These are phyloP conservation scores for Brassica carinata DNA, from an alignment of 345 rosid genomes.

Conservation along the genomic window DNA sequence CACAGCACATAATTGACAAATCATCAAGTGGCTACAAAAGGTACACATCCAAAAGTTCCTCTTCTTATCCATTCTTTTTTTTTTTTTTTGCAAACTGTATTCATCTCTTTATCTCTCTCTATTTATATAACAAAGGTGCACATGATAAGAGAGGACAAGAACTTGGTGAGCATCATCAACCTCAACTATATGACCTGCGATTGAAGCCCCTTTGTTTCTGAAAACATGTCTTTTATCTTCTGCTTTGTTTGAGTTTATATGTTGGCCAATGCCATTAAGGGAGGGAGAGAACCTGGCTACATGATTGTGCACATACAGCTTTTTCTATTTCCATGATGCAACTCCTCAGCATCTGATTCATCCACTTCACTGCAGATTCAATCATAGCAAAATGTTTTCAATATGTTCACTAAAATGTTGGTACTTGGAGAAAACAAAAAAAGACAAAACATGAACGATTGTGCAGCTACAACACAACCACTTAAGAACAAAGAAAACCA, in stretches of 20 bases:
- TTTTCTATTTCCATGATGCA: constrained; percentile 33
- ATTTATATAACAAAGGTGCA: constrained; percentile 9
- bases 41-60: constrained; percentile 33
- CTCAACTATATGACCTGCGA: constrained; percentile 11
- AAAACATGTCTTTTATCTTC: not conserved
- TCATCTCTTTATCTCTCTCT: not conserved
- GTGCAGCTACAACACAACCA: not conserved
- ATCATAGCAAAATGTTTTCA: constrained; percentile 9
- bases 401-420: not conserved
- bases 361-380: constrained; percentile 39
- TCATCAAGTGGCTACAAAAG: constrained; percentile 37
- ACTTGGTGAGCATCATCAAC: not conserved
- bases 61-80: constrained; percentile 38
- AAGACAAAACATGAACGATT: not conserved
- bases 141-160: not conserved
- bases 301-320: constrained; percentile 43
- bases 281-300: constrained; percentile 7
- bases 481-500: not conserved
- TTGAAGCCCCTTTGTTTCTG: not conserved
- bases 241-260: not conserved
- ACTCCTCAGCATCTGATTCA: constrained; percentile 36
- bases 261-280: not conserved
- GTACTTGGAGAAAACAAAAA: not conserved
- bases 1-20: constrained; percentile 29
- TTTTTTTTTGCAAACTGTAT: not conserved